Percentiles rank a stretch among this genome's conserved stretches.
Conservation (phyloP, 169 alveolate species). For the Cryptosporidium viatorum region DNA sequence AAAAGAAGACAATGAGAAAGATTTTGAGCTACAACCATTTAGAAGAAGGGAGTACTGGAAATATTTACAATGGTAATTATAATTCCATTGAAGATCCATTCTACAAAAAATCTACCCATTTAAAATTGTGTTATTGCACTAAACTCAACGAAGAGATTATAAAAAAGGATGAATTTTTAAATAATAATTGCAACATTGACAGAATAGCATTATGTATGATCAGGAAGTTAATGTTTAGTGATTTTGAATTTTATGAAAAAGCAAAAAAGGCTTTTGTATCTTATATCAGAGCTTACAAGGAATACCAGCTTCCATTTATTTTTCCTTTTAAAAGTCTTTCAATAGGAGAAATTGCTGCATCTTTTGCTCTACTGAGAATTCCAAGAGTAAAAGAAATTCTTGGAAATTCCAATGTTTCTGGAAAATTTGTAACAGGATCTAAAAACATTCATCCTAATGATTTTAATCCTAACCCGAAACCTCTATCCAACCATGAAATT, state of each 20-base stretch:
- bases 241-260: conserved; percentile 88
- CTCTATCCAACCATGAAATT: conserved; percentile 77
- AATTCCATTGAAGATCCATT: background rate
- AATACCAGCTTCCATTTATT: conserved; percentile 88
- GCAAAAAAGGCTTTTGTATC: conserved; percentile 92
- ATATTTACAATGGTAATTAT: background rate
- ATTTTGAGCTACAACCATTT: conserved; percentile 69
- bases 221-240: conserved; percentile 80
- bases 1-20: conserved; percentile 80
- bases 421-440: conserved; percentile 82
- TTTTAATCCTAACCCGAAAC: conserved; percentile 80
- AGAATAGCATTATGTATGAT: conserved; percentile 34
- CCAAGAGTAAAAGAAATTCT: conserved; percentile 94
- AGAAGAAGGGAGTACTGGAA: conserved; percentile 21
- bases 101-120: conserved; percentile 19
- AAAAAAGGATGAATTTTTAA: conserved; percentile 48
- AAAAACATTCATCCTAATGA: conserved; percentile 74
- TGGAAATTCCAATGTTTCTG: conserved; percentile 82
- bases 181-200: background rate
- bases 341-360: conserved; percentile 90
- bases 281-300: conserved; percentile 92
- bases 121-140: conserved; percentile 10
- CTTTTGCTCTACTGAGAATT: conserved; percentile 87
- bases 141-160: conserved; percentile 39
- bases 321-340: conserved; percentile 86